These are phyloP conservation scores for Thymus mandschuricus DNA, from an alignment of 257 asterid genomes.

Conservation along the genomic window DNA sequence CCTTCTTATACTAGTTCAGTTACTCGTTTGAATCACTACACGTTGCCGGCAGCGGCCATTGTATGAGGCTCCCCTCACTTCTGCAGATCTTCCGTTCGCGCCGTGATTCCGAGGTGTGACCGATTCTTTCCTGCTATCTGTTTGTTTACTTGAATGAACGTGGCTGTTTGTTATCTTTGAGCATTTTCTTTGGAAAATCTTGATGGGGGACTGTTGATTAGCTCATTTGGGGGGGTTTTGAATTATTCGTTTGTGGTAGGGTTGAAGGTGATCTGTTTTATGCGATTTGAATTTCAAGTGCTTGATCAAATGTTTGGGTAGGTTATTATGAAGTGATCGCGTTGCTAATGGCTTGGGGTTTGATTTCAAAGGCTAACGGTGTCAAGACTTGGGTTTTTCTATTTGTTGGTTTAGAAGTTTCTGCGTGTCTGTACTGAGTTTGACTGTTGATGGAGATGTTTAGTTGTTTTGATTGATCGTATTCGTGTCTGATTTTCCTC, in stretches of 20 bases:
- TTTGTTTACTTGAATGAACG: constrained; percentile 27
- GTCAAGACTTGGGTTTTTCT: background rate
- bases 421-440: background rate
- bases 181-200: constrained; percentile 29
- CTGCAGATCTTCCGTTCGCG: constrained; percentile 48
- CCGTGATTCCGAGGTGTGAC: constrained; percentile 44
- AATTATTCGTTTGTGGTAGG: constrained; percentile 16
- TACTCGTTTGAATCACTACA: background rate
- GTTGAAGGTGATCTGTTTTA: constrained; percentile 18
- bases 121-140: constrained; percentile 2
- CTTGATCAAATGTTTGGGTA: constrained; percentile 32
- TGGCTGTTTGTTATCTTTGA: constrained; percentile 25
- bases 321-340: constrained; percentile 31
- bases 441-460: constrained; percentile 18
- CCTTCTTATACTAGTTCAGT: constrained; percentile 1
- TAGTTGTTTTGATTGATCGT: constrained; percentile 1
- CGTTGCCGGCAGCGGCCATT: constrained; percentile 23
- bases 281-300: constrained; percentile 22
- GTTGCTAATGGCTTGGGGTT: constrained; percentile 46
- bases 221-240: constrained; percentile 22
- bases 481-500: constrained; percentile 15
- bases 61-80: constrained; percentile 26
- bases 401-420: constrained; percentile 28
- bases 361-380: background rate
- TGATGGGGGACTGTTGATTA: constrained; percentile 34